These are phyloP conservation scores for Patellifolia procumbens DNA, from an alignment of 179 eudicot species.

Conservation along the genomic window DNA sequence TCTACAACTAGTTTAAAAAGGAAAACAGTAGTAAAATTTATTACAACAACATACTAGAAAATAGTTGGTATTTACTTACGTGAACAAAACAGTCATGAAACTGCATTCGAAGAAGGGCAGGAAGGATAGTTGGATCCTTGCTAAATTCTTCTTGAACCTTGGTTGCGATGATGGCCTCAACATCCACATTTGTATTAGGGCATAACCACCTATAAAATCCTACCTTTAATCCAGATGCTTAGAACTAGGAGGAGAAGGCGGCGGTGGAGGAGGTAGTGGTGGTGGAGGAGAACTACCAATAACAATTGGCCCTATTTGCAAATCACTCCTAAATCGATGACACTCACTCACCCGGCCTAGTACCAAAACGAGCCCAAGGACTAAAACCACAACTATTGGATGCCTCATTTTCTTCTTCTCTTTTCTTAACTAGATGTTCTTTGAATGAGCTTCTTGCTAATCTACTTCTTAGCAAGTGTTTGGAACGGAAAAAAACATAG, in stretches of 20 bases:
- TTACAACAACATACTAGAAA: too few relatives aligned
- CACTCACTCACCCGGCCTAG: not conserved
- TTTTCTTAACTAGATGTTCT: not conserved
- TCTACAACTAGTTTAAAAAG: not conserved
- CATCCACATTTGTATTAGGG: constrained; percentile 27
- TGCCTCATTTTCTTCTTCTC: not conserved
- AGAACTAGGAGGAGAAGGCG: constrained; percentile 6
- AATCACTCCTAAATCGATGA: not conserved
- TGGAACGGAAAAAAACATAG: not conserved
- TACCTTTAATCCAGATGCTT: constrained; percentile 12
- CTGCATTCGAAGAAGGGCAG: constrained; percentile 37
- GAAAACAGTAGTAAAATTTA: not conserved
- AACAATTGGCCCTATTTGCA: constrained; percentile 15
- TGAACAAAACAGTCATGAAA: constrained; percentile 39
- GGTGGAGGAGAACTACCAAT: not conserved
- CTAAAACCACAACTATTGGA: not conserved
- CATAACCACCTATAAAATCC: constrained; percentile 31
- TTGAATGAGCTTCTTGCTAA: not conserved
- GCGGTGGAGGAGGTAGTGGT: not conserved
- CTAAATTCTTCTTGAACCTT: constrained; percentile 15
- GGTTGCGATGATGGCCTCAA: constrained; percentile 22
- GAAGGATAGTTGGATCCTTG: constrained; percentile 26
- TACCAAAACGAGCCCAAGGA: not conserved
- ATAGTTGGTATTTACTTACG: constrained; percentile 12
- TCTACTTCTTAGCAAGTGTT: not conserved